phyloP scores from a whole-genome alignment of 495 filamentous ascomycete genomes.

The Xylaria nigripes region DNA sequence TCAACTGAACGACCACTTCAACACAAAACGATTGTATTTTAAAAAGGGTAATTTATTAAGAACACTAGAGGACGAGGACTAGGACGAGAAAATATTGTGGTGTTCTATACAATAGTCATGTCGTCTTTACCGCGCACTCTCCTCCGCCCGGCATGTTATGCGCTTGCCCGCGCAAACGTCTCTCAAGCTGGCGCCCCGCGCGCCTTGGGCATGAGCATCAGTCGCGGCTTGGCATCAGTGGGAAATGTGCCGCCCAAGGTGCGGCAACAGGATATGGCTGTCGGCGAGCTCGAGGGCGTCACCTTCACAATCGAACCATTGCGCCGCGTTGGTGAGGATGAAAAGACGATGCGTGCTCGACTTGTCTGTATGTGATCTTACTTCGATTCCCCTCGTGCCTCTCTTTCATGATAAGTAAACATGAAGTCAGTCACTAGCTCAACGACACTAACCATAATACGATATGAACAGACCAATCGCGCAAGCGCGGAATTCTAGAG shows the following conservation, averaged over 20 bases:
- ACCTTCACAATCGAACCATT: constrained; percentile 86
- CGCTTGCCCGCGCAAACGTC: not conserved
- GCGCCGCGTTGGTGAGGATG: constrained; percentile 69
- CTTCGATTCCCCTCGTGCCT: not conserved
- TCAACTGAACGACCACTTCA: too few species aligned
- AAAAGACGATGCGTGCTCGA: constrained; percentile 73
- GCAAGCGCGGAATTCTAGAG: constrained; percentile 93
- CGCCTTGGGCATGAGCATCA: not conserved
- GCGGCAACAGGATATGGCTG: constrained; percentile 54
- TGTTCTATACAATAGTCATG: constrained; percentile 8
- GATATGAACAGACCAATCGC: constrained; percentile 73
- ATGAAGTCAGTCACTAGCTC: not conserved
- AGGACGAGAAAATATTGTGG: not conserved
- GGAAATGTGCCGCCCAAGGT: constrained; percentile 18
- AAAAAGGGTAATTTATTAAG: too few species aligned
- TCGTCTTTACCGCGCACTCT: constrained; percentile 19
- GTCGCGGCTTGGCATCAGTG: constrained; percentile 16
- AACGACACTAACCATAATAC: too few species aligned
- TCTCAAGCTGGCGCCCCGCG: constrained; percentile 2
- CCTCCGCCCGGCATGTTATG: constrained; percentile 13
- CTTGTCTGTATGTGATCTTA: constrained; percentile 65
- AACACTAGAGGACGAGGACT: not conserved
- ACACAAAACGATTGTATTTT: too few species aligned
- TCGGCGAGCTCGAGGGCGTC: constrained; percentile 86
- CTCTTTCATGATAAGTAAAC: not conserved